A percentile compares a stretch with the other conserved stretches of the same genome.
Conservation (phyloP, 495 filamentous ascomycete species). For the Aspergillus kassunensis region DNA sequence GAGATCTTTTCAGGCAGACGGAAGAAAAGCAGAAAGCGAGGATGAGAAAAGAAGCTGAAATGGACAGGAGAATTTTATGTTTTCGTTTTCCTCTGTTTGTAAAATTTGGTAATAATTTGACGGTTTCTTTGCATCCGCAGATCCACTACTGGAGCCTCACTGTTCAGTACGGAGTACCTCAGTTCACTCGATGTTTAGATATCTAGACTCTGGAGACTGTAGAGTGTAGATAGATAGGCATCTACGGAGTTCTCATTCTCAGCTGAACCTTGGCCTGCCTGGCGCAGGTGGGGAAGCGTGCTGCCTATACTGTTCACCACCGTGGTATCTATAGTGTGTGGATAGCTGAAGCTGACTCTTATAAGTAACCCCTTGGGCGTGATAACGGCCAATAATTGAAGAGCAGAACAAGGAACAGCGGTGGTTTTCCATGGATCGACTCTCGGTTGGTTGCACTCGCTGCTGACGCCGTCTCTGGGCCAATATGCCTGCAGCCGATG, state of each 20-base stretch:
- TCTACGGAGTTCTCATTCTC: too few relatives aligned
- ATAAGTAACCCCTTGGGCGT: slow-evolving; percentile 13
- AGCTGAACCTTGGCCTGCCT: too few relatives aligned
- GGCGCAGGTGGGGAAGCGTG: too few relatives aligned
- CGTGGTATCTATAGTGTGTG: too few relatives aligned
- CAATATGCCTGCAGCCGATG: slow-evolving; percentile 11
- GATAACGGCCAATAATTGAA: slow-evolving; percentile 13
- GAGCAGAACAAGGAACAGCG: slow-evolving; percentile 21
- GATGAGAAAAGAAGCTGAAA: slow-evolving; percentile 10
- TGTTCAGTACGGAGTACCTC: too few relatives aligned
- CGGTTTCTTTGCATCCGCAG: slow-evolving; percentile 28
- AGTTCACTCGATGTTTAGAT: too few relatives aligned
- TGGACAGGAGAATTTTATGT: slow-evolving; percentile 28
- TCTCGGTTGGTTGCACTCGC: slow-evolving; percentile 13
- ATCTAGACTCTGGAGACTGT: too few relatives aligned
- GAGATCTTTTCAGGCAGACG: not conserved
- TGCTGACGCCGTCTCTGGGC: slow-evolving; percentile 16
- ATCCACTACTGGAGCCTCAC: slow-evolving; percentile 26
- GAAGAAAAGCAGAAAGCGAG: slow-evolving; percentile 6
- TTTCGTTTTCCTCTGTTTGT: slow-evolving; percentile 46
- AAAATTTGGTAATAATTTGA: slow-evolving; percentile 25
- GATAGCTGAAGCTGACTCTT: slow-evolving; percentile 4
- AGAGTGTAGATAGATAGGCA: not conserved
- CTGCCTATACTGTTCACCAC: too few relatives aligned
- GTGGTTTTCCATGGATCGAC: slow-evolving; percentile 24